Evolutionary conservation across 2,329 filamentous ascomycete species (phyloP), one percentile per base, ranked within the genome.

Genomic region (Cercospora nicotianae): DNA sequence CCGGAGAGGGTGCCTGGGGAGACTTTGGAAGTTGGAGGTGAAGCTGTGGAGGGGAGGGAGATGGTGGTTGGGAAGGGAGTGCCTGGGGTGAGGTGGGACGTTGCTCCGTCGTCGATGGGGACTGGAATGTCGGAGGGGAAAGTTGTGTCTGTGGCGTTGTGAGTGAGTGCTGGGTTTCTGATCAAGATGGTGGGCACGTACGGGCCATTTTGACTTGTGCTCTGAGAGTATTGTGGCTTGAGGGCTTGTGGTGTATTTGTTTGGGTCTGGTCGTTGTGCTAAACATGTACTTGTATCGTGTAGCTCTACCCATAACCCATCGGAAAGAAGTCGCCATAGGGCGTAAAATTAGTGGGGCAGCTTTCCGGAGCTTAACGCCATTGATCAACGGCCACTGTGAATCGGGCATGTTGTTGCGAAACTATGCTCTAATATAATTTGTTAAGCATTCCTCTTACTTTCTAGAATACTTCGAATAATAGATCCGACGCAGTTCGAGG

Each of bases 101-200:
- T 80, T 51, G 79, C 78, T 51, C 79, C 79, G 66, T 83, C 80
- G 70, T 82, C 79, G 59, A 75, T 65, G 16, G 80, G 81, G 28
- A 77, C 69, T 23, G 80, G 80, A 16, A 81, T 70, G 68, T 78
- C 74, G 36, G 71, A 64, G 3, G 79, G 80, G 48, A 80, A 75
- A 5, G 70, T 67, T 26, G 66, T 69, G 65, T 70, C 69, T 71
- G 45, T 18, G 8, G 12, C 2, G 0, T 18, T 57, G 30, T 57
- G 0, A 28, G 45, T 48, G 20, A 18, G 16, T 20, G 39, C 6
- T 18, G 9, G 4, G 9, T 23, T 28, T 28, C 26, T 4, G 26
- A 5, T 28, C 26, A 28, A 5, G 26, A 28, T 28, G n/a, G n/a
- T 28, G 3, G 26, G 26, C 26, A 28, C 31, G 28, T 63, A 48